phyloP scores from a whole-genome alignment of 2,329 filamentous ascomycete species.

The Apiospora aurea region DNA sequence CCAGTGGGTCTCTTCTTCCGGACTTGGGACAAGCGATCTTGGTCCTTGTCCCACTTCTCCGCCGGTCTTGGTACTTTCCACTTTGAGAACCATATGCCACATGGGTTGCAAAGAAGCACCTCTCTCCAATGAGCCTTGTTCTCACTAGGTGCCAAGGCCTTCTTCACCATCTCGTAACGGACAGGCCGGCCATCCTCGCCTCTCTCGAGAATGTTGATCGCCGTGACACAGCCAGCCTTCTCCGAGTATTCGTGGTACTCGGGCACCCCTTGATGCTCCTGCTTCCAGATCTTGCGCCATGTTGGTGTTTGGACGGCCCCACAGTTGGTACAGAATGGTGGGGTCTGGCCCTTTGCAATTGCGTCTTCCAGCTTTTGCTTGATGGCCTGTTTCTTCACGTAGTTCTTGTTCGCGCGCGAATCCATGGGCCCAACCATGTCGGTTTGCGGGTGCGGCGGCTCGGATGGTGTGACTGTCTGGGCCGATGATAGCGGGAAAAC shows the following conservation, averaged over 20 bases:
- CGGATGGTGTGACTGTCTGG: constrained; percentile 44
- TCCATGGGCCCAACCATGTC: constrained; percentile 46
- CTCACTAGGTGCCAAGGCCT: constrained; percentile 66
- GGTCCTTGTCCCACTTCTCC: constrained; percentile 79
- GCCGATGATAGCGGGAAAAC: constrained; percentile 36
- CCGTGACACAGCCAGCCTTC: constrained; percentile 75
- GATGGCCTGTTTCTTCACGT: constrained; percentile 68
- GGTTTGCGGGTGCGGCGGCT: constrained; percentile 51
- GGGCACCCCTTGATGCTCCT: constrained; percentile 74
- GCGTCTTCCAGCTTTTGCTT: constrained; percentile 66
- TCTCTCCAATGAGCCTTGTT: constrained; percentile 74
- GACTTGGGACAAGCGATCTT: constrained; percentile 58
- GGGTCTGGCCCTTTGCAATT: constrained; percentile 82
- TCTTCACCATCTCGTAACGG: constrained; percentile 80
- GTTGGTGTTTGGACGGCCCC: constrained; percentile 95
- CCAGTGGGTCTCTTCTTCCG: constrained; percentile 57
- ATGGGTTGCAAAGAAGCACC: constrained; percentile 89
- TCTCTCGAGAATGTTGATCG: constrained; percentile 71
- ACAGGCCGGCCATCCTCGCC: constrained; percentile 69
- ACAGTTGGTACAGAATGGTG: constrained; percentile 89
- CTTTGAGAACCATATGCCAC: constrained; percentile 93
- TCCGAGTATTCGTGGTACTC: constrained; percentile 74
- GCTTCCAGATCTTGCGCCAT: constrained; percentile 93
- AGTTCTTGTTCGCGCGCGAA: constrained; percentile 65
- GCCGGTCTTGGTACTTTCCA: constrained; percentile 83